A percentile compares a stretch with the other conserved stretches of the same genome.
These are phyloP conservation scores for Pyrenopolyporus hunteri DNA, from an alignment of 495 filamentous ascomycete genomes.

Conservation along the genomic window DNA sequence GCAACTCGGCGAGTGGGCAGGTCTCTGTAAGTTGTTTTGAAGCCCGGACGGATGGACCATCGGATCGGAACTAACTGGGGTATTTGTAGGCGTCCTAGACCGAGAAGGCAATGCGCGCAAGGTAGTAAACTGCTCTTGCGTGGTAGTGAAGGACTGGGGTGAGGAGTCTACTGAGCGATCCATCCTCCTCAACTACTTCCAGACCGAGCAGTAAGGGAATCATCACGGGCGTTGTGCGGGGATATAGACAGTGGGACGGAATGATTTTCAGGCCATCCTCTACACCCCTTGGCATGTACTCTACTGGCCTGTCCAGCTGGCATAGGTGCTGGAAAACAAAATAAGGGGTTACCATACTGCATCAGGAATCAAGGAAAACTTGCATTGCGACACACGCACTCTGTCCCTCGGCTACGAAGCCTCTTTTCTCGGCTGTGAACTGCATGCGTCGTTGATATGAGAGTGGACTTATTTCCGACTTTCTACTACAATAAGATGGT, in stretches of 20 bases:
- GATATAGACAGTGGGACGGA: slow-evolving; percentile 43
- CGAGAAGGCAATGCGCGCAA: slow-evolving; percentile 99
- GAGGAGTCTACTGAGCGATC: slow-evolving; percentile 98
- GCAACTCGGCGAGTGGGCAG: slow-evolving; percentile 99
- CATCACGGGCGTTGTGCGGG: slow-evolving; percentile 35
- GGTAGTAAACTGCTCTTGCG: slow-evolving; percentile 99
- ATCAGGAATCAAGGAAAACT: slow-evolving; percentile 45
- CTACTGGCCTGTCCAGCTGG: slow-evolving; percentile 45
- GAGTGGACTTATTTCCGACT: slow-evolving; percentile 27
- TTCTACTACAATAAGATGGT: slow-evolving; percentile 91
- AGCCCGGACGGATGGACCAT: neutral
- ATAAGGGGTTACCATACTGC: slow-evolving; percentile 40
- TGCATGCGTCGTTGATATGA: neutral
- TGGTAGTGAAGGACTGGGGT: slow-evolving; percentile 99
- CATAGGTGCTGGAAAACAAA: slow-evolving; percentile 42
- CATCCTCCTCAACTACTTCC: slow-evolving; percentile 99
- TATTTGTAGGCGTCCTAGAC: slow-evolving; percentile 82
- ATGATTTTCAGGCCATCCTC: slow-evolving; percentile 40
- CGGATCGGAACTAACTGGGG: slow-evolving; percentile 21
- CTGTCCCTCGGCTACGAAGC: slow-evolving; percentile 6
- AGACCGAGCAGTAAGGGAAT: slow-evolving; percentile 69
- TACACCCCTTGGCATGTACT: slow-evolving; percentile 43
- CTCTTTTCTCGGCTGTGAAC: neutral
- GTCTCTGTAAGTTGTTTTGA: slow-evolving; percentile 83
- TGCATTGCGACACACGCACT: slow-evolving; percentile 23